These are phyloP conservation scores for Botrytis cinerea DNA, from an alignment of 2,329 filamentous ascomycete genomes.

Conservation along the genomic window DNA sequence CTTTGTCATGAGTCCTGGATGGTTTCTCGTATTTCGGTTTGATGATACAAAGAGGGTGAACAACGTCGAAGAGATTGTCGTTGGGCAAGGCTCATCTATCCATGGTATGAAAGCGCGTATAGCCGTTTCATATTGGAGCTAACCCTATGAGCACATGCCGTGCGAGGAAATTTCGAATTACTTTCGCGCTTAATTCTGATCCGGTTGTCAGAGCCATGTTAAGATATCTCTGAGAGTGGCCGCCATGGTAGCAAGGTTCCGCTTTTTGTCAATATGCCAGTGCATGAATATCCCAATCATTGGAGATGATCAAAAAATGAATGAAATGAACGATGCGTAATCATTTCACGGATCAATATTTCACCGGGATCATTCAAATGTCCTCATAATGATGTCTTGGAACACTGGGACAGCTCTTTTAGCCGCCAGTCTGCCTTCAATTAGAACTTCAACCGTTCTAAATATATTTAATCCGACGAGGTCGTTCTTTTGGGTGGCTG, in stretches of 20 bases:
- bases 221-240: neutral
- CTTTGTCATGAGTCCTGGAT: neutral
- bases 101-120: neutral
- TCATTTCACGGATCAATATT: conserved; percentile 6
- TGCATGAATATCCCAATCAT: neutral
- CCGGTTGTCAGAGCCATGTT: neutral
- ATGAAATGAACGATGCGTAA: neutral
- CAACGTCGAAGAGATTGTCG: neutral
- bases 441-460: neutral
- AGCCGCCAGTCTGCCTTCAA: neutral
- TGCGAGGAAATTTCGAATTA: neutral
- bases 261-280: neutral
- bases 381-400: neutral
- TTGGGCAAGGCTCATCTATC: neutral
- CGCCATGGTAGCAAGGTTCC: neutral
- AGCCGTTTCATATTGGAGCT: neutral
- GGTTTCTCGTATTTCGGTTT: neutral
- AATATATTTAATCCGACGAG: neutral
- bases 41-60: neutral
- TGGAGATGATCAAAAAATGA: neutral
- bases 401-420: neutral
- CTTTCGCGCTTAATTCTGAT: neutral
- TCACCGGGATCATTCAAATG: neutral
- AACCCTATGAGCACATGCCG: neutral
- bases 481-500: neutral